A percentile compares a stretch with the other conserved stretches of the same genome.
phyloP scores from a whole-genome alignment of 495 filamentous ascomycete genomes.

The Tuber calosporum region DNA sequence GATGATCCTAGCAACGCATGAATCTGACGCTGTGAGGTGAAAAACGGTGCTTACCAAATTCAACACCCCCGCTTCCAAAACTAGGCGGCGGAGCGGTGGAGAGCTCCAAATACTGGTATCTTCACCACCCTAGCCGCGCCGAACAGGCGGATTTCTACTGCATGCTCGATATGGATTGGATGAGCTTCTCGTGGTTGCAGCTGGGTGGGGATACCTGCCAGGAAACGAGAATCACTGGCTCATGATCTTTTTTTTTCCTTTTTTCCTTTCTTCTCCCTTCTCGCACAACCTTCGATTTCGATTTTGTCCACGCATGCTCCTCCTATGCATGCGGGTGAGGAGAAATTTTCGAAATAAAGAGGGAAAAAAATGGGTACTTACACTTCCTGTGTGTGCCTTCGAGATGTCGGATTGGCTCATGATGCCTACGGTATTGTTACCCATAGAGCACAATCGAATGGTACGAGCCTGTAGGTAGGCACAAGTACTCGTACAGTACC shows the following conservation, averaged over 20 bases:
- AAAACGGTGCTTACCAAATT: constrained; percentile 29
- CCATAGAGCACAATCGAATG: not conserved
- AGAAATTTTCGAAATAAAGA: not conserved
- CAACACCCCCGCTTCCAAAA: constrained; percentile 13
- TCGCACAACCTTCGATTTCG: not conserved
- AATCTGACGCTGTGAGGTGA: constrained; percentile 26
- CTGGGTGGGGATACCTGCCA: not conserved
- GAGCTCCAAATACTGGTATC: not conserved
- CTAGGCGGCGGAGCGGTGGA: not conserved
- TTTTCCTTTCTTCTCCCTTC: too few relatives aligned
- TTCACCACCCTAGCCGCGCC: not conserved
- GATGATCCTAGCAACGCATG: constrained; percentile 29
- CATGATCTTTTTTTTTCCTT: not conserved
- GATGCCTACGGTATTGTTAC: not conserved
- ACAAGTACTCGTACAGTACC: not conserved
- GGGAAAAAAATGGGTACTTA: not conserved
- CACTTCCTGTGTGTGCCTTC: not conserved
- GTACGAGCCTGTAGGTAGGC: not conserved
- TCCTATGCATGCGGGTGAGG: not conserved
- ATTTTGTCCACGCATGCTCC: not conserved
- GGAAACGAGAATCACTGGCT: not conserved
- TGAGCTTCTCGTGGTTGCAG: not conserved
- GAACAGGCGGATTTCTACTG: not conserved
- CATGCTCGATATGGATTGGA: not conserved
- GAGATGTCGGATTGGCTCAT: not conserved